Base-by-base conservation (phyloP, 2,329 filamentous ascomycete species). In the Aspergillus piperis region DNA sequence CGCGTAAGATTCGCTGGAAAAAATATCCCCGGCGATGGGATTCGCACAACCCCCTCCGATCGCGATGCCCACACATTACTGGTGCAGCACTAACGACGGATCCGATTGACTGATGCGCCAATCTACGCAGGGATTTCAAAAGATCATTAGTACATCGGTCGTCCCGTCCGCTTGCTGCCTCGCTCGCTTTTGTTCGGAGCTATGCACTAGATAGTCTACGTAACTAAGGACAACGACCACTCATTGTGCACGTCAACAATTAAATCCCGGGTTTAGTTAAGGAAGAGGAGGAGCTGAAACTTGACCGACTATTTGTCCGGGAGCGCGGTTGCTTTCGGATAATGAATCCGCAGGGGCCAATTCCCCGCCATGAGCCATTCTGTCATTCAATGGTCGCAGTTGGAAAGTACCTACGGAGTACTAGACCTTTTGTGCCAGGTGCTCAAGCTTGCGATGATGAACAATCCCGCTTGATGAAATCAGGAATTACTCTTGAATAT, bases 81-180 rank as follows among this genome's bases (percentile, higher is more conserved):
- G 13, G 42, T 25, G 50, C 21, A 32, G 19, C 38, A 54, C 36
- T 39, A 25, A 41, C 39, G 19, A 25, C 23, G 32, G 32, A 6
- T 36, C 32, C 32, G 11, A 15, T 36, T 13, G 32, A 36, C 32
- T 6, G 11, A 36, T 36, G 32, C 52, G 30, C n/a, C 41, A 54
- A 54, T 54, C 38, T 44, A 23, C 52, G 52, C 52, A 54, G 38
- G 52, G 52, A 44, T 54, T 30, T 32, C 19, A 27, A 8, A 27
- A n/a, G 21, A 27, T 13, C 11, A 11, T 32, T 48, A 21, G 17
- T 48, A 1, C n/a, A 19, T 23, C 15, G 3, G 13, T 49, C 44
- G 17, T 49, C 19, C 17, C 17, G 44, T 49, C 17, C 19, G 13
- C 17, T 36, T 19, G 27, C 48, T 51, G 27, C n/a, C 27, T 17